Conservation (phyloP, 148 eudicot genomes). For the Spergularia bocconei region DNA sequence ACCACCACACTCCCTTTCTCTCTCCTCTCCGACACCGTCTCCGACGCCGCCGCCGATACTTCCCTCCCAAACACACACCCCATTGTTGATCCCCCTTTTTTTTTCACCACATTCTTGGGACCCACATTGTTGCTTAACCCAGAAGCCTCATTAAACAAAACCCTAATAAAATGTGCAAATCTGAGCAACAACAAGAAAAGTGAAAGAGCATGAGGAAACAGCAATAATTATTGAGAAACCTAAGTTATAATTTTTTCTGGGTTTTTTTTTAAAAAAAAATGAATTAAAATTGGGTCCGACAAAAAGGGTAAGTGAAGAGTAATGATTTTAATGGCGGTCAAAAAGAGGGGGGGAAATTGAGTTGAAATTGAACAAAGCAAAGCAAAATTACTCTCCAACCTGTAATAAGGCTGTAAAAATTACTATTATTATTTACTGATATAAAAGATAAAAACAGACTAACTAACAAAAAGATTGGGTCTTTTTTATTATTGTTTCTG, state of each 20-base stretch:
- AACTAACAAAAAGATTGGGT: no score
- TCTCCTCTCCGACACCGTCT: conserved; percentile 22
- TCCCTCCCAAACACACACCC: conserved; percentile 39
- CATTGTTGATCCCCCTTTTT: conserved; percentile 11
- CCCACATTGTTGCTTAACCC: background rate
- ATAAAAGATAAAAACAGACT: background rate
- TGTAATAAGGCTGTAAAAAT: background rate
- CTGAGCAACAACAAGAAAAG: background rate
- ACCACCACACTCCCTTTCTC: conserved; percentile 28
- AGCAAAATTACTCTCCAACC: background rate
- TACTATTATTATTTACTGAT: background rate
- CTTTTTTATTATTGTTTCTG: no score
- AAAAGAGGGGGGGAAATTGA: background rate
- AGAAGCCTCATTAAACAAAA: background rate
- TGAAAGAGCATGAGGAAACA: background rate
- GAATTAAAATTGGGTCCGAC: conserved; percentile 5
- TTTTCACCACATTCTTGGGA: background rate
- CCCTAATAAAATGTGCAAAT: background rate
- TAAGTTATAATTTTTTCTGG: background rate
- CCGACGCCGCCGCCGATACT: conserved; percentile 42
- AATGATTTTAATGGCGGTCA: conserved; percentile 25
- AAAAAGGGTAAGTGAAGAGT: conserved; percentile 1
- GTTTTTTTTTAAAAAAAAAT: background rate
- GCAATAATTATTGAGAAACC: background rate
- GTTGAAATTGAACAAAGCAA: background rate